A percentile compares a stretch with the other conserved stretches of the same genome.
phyloP scores from a whole-genome alignment of 208 protist species.

The Herpetomonas tarakana region DNA sequence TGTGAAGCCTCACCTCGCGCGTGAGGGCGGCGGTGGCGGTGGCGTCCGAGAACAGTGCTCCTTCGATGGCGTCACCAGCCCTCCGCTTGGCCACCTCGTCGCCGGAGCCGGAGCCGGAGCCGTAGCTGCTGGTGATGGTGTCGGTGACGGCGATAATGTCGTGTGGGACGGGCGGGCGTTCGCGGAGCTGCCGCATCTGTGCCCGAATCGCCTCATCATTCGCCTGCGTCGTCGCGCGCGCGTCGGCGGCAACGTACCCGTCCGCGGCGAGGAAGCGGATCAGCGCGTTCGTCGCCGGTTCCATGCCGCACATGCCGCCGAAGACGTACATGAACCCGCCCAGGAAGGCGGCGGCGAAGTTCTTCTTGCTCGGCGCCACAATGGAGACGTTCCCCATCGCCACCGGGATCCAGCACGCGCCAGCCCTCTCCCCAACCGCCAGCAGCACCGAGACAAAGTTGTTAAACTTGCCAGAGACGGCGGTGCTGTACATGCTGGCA shows the following conservation, averaged over 20 bases:
- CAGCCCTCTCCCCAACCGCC: constrained; percentile 24
- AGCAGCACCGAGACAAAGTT: constrained; percentile 73
- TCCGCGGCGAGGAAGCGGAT: constrained; percentile 80
- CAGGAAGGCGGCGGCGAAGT: constrained; percentile 68
- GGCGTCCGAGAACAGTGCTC: constrained; percentile 8
- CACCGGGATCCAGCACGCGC: constrained; percentile 74
- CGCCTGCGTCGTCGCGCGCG: constrained; percentile 8
- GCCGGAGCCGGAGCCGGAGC: neutral
- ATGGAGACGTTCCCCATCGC: constrained; percentile 75
- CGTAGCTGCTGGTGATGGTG: neutral
- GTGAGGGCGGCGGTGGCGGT: constrained; percentile 2
- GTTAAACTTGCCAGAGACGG: constrained; percentile 51
- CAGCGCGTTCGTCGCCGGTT: constrained; percentile 69
- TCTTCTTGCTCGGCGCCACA: constrained; percentile 53
- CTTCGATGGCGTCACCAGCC: no score
- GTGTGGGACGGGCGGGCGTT: constrained; percentile 18
- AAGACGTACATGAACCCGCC: constrained; percentile 87
- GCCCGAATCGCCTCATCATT: constrained; percentile 22
- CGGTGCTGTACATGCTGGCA: constrained; percentile 23
- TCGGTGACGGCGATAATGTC: constrained; percentile 1
- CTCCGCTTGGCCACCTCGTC: no score
- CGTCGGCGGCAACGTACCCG: constrained; percentile 55
- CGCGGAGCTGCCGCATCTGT: constrained; percentile 34
- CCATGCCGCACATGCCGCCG: constrained; percentile 59
- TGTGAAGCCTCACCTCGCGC: constrained; percentile 48